Conservation (phyloP, 1,284 basidiomycete genomes). For the Ustilago xerochloae region DNA sequence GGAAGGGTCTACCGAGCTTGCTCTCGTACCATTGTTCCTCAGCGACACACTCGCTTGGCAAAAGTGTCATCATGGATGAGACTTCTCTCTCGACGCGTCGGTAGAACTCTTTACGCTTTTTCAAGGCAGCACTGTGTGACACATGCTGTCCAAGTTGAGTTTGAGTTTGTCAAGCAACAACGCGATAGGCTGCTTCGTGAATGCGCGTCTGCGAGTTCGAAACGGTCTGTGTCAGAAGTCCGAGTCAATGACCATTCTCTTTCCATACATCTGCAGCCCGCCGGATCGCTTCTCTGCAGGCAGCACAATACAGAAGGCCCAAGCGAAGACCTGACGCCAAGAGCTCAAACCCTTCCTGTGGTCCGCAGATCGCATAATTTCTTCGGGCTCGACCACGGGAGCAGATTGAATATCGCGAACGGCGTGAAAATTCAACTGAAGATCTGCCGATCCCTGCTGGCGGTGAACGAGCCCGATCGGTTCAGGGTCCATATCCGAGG, state of each 20-base stretch:
- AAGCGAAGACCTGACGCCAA: background rate
- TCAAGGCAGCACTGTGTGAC: constrained; percentile 3
- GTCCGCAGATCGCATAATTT: background rate
- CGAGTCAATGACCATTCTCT: background rate
- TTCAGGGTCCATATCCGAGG: no score
- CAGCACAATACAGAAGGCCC: background rate
- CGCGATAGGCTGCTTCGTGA: constrained; percentile 6
- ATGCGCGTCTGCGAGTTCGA: background rate
- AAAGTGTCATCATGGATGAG: constrained; percentile 21
- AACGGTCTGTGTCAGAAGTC: background rate
- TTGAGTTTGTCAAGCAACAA: background rate
- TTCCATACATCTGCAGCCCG: background rate
- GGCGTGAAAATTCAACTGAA: background rate
- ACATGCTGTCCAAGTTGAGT: no score
- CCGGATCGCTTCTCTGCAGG: background rate
- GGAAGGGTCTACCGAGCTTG: background rate
- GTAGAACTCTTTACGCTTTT: constrained; percentile 3
- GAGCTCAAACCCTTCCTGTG: background rate
- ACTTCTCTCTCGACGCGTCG: background rate
- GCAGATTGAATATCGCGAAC: background rate
- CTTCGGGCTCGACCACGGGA: background rate
- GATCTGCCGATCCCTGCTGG: no score
- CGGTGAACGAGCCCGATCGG: no score
- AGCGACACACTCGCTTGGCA: background rate
- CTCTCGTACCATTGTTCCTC: background rate